Evolutionary conservation across 2,329 filamentous ascomycete species (phyloP).

Genomic region (Fusarium acutatum): DNA sequence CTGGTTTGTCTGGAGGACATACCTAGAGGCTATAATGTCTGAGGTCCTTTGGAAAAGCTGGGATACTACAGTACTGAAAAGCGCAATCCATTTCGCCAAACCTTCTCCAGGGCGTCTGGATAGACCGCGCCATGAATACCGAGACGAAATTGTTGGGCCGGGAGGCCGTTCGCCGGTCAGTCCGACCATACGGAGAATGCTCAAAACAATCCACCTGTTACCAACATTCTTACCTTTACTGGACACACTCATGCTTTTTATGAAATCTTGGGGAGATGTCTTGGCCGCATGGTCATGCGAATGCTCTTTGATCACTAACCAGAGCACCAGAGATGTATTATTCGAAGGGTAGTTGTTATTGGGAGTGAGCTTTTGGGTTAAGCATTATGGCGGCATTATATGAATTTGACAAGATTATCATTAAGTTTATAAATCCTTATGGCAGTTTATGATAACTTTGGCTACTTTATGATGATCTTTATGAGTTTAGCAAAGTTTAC

Average conservation of each 20-base stretch:
- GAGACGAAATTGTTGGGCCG: background rate
- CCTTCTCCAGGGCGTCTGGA: fast-evolving
- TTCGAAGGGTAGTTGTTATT: fast-evolving
- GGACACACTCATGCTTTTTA: fast-evolving
- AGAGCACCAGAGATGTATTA: fast-evolving
- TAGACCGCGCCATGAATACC: fast-evolving
- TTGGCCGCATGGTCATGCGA: fast-evolving
- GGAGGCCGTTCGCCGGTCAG: background rate
- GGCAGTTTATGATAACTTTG: background rate
- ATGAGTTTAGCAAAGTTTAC: background rate
- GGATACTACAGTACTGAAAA: fast-evolving
- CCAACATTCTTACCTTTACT: fast-evolving
- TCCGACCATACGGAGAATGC: no score
- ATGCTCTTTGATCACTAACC: fast-evolving
- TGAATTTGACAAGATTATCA: background rate
- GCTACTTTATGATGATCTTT: background rate
- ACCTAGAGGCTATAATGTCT: background rate
- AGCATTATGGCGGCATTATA: no score
- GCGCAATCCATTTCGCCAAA: fast-evolving
- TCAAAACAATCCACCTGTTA: no score
- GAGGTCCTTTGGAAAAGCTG: fast-evolving
- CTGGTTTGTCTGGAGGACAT: background rate
- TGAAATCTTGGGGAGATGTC: fast-evolving
- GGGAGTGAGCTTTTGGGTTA: no score
- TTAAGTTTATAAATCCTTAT: background rate